A percentile compares a stretch with the other conserved stretches of the same genome.
Conservation (phyloP, 495 filamentous ascomycete genomes). For the Pseudoneurospora amorphoporcata region DNA sequence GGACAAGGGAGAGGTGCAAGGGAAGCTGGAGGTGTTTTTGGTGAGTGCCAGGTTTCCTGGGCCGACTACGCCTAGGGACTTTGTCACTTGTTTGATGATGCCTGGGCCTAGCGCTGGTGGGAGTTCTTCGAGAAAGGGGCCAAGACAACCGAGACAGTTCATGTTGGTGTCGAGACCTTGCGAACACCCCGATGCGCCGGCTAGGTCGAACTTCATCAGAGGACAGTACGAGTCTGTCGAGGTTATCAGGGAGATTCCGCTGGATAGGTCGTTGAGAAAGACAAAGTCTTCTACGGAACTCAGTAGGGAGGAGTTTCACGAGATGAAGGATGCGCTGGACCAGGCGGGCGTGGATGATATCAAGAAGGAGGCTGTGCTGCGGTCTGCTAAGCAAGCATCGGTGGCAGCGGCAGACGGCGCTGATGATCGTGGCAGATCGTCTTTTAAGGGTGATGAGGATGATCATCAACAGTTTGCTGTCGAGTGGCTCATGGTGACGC, state of each 20-base stretch:
- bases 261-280: constrained; percentile 26
- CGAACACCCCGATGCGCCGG: constrained; percentile 59
- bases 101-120: constrained; percentile 26
- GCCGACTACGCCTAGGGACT: constrained; percentile 79
- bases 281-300: constrained; percentile 25
- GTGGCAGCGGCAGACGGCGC: not conserved
- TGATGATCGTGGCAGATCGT: constrained; percentile 1
- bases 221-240: constrained; percentile 90
- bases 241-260: constrained; percentile 72
- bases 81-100: constrained; percentile 65
- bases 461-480: constrained; percentile 37
- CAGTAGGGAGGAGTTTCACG: constrained; percentile 10
- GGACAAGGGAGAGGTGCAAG: not conserved
- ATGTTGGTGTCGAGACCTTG: constrained; percentile 83
- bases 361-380: constrained; percentile 20
- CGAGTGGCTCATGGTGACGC: constrained; percentile 94
- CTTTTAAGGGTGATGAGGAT: constrained; percentile 1
- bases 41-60: constrained; percentile 84
- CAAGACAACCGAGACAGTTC: constrained; percentile 47
- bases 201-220: constrained; percentile 59
- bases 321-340: not conserved
- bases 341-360: constrained; percentile 8
- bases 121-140: not conserved
- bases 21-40: constrained; percentile 51
- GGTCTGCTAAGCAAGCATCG: constrained; percentile 14